phyloP scores from a whole-genome alignment of 176 grass and related monocot species.

The Raddia guianensis region DNA sequence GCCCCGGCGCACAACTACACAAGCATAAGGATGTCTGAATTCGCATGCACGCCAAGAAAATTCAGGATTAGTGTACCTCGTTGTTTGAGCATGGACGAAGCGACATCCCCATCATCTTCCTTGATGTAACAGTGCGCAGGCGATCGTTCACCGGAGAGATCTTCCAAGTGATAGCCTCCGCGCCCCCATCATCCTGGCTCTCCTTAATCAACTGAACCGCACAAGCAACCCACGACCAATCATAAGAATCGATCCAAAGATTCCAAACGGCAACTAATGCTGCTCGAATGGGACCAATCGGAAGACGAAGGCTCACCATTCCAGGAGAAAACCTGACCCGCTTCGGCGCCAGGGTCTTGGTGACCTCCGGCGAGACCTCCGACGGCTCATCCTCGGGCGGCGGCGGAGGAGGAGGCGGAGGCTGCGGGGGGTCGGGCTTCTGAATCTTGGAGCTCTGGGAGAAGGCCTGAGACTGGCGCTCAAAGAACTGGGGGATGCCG shows the following conservation, averaged over 20 bases:
- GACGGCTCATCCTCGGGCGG: conserved; percentile 32
- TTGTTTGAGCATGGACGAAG: conserved; percentile 70
- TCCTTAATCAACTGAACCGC: conserved; percentile 78
- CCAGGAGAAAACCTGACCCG: conserved; percentile 91
- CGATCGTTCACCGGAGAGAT: conserved; percentile 90
- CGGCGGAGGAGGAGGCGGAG: conserved; percentile 26
- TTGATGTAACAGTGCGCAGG: conserved; percentile 53
- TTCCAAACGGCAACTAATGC: not conserved
- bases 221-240: conserved; percentile 16
- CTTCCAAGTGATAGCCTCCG: conserved; percentile 83
- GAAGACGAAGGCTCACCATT: conserved; percentile 55
- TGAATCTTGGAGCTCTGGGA: conserved; percentile 47
- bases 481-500: conserved; percentile 94
- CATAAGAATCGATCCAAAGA: conserved; percentile 7
- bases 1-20: not conserved
- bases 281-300: not conserved
- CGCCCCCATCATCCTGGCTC: conserved; percentile 87
- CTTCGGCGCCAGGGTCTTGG: conserved; percentile 64
- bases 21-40: not conserved
- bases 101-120: conserved; percentile 49
- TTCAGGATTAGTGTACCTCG: conserved; percentile 45
- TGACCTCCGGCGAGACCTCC: conserved; percentile 78
- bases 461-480: conserved; percentile 81
- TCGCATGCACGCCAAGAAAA: conserved; percentile 6
- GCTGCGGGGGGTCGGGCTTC: conserved; percentile 35